Conservation (phyloP, 2,329 filamentous ascomycete species). For the Rugonectria rugulosa region DNA sequence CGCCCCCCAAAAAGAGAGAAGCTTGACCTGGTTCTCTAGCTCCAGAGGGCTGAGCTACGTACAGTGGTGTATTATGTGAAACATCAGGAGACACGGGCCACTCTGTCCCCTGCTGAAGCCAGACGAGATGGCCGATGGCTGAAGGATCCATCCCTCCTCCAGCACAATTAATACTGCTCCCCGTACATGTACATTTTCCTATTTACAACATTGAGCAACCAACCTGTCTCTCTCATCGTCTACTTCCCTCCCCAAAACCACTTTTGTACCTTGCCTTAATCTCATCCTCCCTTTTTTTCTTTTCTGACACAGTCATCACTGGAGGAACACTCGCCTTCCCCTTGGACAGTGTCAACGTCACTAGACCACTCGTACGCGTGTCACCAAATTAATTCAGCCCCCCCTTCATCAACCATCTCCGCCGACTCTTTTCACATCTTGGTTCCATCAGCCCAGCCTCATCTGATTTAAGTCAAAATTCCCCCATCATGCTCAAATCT, state of each 20-base stretch:
- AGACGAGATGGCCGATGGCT: neutral
- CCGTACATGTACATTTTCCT: too few relatives aligned
- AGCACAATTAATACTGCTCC: neutral
- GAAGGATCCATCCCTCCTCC: neutral
- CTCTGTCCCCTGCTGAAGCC: neutral
- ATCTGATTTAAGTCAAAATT: too few relatives aligned
- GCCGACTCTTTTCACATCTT: neutral
- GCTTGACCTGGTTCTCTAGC: neutral
- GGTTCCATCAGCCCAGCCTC: neutral
- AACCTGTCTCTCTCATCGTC: too few relatives aligned
- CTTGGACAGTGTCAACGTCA: too few relatives aligned
- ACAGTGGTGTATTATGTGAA: slow-evolving; percentile 13
- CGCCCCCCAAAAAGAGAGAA: too few relatives aligned
- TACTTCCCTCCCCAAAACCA: too few relatives aligned
- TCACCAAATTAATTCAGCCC: neutral
- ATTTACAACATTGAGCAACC: too few relatives aligned
- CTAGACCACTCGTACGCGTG: neutral
- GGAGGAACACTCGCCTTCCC: too few relatives aligned
- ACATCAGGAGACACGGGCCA: slow-evolving; percentile 9
- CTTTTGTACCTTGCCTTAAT: too few relatives aligned
- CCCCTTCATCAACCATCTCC: neutral
- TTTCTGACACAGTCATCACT: too few relatives aligned
- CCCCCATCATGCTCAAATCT: slow-evolving; percentile 6
- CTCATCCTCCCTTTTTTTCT: too few relatives aligned
- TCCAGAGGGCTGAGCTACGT: neutral